Conservation (phyloP, 1,139 yeast species). For the Diutina pseudorugosa region DNA sequence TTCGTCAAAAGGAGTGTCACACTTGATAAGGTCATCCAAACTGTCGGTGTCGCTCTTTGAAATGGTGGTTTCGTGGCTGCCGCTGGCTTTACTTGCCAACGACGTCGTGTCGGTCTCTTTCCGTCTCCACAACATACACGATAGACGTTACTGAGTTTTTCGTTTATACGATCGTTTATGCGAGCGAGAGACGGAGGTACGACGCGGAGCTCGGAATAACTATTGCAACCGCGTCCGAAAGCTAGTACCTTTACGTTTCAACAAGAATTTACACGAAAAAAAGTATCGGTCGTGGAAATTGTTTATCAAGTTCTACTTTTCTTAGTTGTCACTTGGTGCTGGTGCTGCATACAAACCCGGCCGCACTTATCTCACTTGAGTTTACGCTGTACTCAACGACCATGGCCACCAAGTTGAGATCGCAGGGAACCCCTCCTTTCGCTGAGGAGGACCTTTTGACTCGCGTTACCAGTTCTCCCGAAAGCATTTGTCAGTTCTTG, state of each 20-base stretch:
- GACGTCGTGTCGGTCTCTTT: not conserved
- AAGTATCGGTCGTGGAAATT: no score
- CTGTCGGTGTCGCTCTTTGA: not conserved
- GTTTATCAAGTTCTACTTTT: no score
- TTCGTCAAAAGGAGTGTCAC: conserved; percentile 28
- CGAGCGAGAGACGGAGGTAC: not conserved
- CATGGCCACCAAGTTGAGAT: not conserved
- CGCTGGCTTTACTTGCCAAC: not conserved
- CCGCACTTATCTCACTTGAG: conserved; percentile 5
- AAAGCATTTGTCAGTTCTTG: not conserved
- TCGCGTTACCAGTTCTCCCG: not conserved
- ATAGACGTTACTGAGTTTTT: not conserved
- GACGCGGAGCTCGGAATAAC: conserved; percentile 4
- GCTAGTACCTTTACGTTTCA: no score
- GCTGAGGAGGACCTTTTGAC: not conserved
- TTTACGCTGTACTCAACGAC: conserved; percentile 4
- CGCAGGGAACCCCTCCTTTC: not conserved
- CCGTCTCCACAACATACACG: not conserved
- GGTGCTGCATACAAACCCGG: not conserved
- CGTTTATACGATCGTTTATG: not conserved
- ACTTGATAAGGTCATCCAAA: conserved; percentile 14
- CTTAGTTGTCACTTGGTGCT: no score
- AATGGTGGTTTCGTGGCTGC: conserved; percentile 4
- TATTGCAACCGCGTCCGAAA: conserved; percentile 5
- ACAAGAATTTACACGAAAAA: no score